Evolutionary conservation across 1,284 basidiomycete genomes (phyloP), one percentile per base, ranked within the genome.

Genomic region (Cryptococcus amylolentus): DNA sequence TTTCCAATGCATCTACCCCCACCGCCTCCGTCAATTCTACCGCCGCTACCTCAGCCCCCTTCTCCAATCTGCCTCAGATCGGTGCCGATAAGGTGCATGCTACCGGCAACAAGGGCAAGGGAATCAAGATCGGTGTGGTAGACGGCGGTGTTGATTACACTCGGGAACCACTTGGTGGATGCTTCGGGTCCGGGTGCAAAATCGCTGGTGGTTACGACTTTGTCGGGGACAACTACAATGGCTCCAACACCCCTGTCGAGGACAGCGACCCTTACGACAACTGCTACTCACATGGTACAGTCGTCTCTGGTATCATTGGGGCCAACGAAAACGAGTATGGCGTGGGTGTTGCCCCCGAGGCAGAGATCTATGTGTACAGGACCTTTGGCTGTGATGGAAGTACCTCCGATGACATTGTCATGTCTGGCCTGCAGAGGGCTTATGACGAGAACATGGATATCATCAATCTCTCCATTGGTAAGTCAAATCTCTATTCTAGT

Each of bases 291-390:
- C 84, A 86, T 63, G 84, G 85, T 14, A 85, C 86, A 1, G 82
- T 86, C 67, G 83, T 86, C 35, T 81, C 82, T 48, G 85, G 86
- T 51, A 85, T 86, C 63, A 83, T 88, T 50, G 85, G 64, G 31
- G 69, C 73, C 38, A 61, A 68, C 48, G 54, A 59, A 31, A 86
- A 85, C 65, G 62, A 80, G 77, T 82, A 83, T 68, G 79, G 74
- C 64, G 66, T 69, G 26, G 75, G 75, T 63, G 70, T 73, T n/a
- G 72, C 75, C 1, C 74, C 74, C 26, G 65, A 69, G 14, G 69
- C 74, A 2, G 60, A 54, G 9, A 54, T 72, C 37, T 76, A 73
- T 48, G 61, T 65, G 26, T 80, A 79, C 71, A 65, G 78, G 47
- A 68, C 77, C 45, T 80, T 79, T 56, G 70, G 74, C 7, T 80